Conservation (phyloP, 495 filamentous ascomycete species). For the Bryoglossum gracile region DNA sequence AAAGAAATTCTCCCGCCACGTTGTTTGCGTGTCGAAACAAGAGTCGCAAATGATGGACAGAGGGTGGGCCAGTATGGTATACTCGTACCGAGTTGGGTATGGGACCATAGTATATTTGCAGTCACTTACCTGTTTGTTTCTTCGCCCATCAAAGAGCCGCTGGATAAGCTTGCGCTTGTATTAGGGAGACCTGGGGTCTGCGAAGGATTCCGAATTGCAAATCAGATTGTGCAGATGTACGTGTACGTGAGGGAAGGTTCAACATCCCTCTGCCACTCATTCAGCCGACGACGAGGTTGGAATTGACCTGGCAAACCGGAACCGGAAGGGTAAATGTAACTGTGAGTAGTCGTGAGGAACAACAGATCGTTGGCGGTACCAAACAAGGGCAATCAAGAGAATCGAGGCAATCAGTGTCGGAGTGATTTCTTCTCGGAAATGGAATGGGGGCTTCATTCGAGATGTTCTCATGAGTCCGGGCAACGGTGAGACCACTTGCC, state of each 20-base stretch:
- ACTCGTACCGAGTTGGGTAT: no score
- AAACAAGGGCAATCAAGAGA: background rate
- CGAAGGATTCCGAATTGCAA: background rate
- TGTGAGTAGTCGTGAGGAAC: background rate
- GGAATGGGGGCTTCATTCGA: no score
- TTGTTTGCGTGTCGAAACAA: background rate
- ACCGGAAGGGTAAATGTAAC: background rate
- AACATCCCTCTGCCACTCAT: background rate
- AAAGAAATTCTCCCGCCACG: background rate
- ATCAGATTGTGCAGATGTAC: background rate
- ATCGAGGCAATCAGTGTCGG: background rate
- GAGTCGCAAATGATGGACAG: background rate
- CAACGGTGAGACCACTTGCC: no score
- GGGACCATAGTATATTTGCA: background rate
- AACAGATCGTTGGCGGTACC: background rate
- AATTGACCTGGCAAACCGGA: no score
- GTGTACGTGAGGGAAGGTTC: background rate
- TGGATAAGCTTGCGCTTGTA: slow-evolving; percentile 4
- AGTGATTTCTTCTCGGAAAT: no score
- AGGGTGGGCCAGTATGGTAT: background rate
- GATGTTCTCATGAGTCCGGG: no score
- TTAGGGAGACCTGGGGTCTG: background rate
- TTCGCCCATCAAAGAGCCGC: slow-evolving; percentile 12
- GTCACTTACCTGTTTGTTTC: slow-evolving; percentile 8
- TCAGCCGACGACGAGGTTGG: background rate